Evolutionary conservation across 129 eudicot species (phyloP).

Genomic region (Dittrichia graveolens): DNA sequence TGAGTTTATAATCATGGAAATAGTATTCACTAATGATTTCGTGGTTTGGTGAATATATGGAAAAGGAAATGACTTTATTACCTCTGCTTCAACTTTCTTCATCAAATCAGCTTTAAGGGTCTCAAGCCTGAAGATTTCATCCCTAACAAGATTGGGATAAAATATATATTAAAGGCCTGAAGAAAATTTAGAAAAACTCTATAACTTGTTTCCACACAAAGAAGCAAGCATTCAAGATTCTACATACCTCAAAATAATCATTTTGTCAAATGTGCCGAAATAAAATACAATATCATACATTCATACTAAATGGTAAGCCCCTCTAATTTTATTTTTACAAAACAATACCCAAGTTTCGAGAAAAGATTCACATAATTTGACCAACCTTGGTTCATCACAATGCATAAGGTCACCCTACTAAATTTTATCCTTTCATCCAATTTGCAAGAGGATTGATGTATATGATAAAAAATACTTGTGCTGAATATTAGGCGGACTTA

Average conservation of each 20-base stretch:
- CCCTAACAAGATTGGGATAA: constrained; percentile 44
- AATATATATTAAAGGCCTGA: background rate
- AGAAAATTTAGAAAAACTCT: background rate
- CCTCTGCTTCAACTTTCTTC: constrained; percentile 59
- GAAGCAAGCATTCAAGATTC: constrained; percentile 15
- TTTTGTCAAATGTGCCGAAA: background rate
- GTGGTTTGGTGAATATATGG: constrained; percentile 1
- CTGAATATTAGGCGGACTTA: constrained; percentile 37
- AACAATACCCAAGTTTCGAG: constrained; percentile 1
- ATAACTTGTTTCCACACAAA: constrained; percentile 11
- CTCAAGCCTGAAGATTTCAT: constrained; percentile 74
- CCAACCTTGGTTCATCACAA: constrained; percentile 9
- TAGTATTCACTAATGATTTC: background rate
- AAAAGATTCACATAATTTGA: background rate
- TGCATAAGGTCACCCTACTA: background rate
- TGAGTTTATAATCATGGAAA: constrained; percentile 3
- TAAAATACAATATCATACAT: background rate
- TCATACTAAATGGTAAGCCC: background rate
- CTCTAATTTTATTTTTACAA: background rate
- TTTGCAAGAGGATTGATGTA: constrained; percentile 5
- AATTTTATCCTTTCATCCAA: constrained; percentile 17
- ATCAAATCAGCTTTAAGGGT: constrained; percentile 51
- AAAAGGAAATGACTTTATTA: constrained; percentile 16
- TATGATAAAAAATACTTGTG: background rate
- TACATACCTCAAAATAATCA: background rate